Conservation (phyloP, 129 eudicot species). For the Centrapalus pauciflorus region DNA sequence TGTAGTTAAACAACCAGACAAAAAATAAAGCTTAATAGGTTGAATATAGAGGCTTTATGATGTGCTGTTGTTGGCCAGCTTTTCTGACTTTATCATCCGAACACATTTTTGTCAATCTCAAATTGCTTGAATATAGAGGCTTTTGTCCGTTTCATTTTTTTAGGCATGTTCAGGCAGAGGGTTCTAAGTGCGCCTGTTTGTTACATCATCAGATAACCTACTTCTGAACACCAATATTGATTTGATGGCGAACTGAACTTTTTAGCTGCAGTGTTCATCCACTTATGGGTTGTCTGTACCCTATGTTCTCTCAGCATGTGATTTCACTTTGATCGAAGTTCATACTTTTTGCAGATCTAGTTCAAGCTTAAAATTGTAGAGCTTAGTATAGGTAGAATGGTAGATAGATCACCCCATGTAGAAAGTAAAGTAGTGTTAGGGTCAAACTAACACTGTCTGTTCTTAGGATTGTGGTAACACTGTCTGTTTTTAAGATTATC, state of each 20-base stretch:
- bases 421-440: not conserved
- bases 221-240: not conserved
- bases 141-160: not conserved
- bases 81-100: not conserved
- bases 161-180: not conserved
- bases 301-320: not conserved
- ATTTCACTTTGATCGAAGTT: not conserved
- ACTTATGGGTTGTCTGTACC: not conserved
- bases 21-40: too few relatives aligned
- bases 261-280: not conserved
- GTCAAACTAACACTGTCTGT: not conserved
- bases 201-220: not conserved
- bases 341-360: not conserved
- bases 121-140: not conserved
- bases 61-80: not conserved
- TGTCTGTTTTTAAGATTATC: not conserved
- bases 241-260: not conserved
- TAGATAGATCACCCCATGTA: not conserved
- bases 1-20: too few relatives aligned
- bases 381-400: not conserved
- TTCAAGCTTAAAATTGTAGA: not conserved
- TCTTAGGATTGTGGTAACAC: not conserved
- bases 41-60: too few relatives aligned
- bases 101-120: not conserved
- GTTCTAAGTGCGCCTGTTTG: not conserved